Evolutionary conservation across 306 rosid genomes (phyloP).

Genomic region (Glycyrrhiza uralensis): DNA sequence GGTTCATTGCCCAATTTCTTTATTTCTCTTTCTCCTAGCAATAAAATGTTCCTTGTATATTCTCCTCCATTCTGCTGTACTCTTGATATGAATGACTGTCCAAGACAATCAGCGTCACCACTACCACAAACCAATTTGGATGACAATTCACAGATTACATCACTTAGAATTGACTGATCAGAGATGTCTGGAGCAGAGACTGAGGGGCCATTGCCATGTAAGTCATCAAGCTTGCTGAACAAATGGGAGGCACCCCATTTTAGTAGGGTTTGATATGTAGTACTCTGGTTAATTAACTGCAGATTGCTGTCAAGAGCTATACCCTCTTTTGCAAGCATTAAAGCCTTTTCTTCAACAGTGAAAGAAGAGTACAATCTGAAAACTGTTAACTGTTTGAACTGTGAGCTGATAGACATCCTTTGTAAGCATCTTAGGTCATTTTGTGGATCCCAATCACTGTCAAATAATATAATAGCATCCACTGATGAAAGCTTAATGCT

Average conservation of each 20-base stretch:
- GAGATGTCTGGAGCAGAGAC: slow-evolving; percentile 27
- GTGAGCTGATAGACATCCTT: slow-evolving; percentile 54
- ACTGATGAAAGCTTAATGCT: slow-evolving; percentile 61
- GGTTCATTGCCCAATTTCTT: slow-evolving; percentile 33
- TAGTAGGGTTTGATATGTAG: slow-evolving; percentile 43
- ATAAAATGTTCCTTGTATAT: slow-evolving; percentile 33
- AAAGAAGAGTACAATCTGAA: slow-evolving; percentile 63
- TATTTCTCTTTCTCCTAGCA: slow-evolving; percentile 44
- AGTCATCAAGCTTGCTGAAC: slow-evolving; percentile 53
- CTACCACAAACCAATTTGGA: slow-evolving; percentile 34
- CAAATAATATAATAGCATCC: slow-evolving; percentile 63
- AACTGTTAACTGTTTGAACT: slow-evolving; percentile 45
- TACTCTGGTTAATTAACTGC: slow-evolving; percentile 38
- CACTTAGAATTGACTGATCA: slow-evolving; percentile 38
- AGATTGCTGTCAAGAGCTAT: slow-evolving; percentile 40
- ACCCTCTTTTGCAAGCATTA: slow-evolving; percentile 63
- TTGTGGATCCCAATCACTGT: slow-evolving; percentile 69
- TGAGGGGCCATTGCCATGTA: slow-evolving; percentile 33
- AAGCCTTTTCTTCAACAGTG: slow-evolving; percentile 65
- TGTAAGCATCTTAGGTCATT: slow-evolving; percentile 67
- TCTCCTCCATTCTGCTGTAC: slow-evolving; percentile 54
- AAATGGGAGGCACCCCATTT: slow-evolving; percentile 62
- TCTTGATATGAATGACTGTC: slow-evolving; percentile 38
- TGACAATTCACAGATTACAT: slow-evolving; percentile 48
- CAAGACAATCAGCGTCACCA: slow-evolving; percentile 24